phyloP scores from a whole-genome alignment of 2,329 filamentous ascomycete genomes.

The Neobulgaria alba region DNA sequence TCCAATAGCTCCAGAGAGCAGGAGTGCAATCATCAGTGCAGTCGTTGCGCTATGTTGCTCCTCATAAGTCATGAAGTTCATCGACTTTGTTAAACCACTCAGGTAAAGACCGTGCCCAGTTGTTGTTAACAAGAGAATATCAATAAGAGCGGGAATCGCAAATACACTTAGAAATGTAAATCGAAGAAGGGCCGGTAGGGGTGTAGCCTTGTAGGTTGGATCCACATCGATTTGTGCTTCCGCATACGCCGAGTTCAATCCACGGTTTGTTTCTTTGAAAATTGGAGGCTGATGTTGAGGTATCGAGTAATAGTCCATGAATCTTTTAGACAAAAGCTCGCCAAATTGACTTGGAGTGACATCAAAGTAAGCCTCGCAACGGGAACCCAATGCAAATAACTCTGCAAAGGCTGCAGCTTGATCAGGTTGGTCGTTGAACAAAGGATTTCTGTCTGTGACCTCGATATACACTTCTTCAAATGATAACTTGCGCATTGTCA shows the following conservation, averaged over 20 bases:
- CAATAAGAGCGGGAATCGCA: conserved; percentile 29
- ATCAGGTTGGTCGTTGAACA: conserved; percentile 52
- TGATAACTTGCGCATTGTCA: conserved; percentile 44
- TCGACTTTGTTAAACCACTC: too few species aligned
- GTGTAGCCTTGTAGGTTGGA: conserved; percentile 34
- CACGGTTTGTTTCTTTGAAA: conserved; percentile 40
- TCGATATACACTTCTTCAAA: conserved; percentile 58
- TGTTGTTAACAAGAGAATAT: conserved; percentile 12
- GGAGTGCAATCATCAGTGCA: conserved; percentile 12
- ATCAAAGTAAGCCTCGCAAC: conserved; percentile 55
- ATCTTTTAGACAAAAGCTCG: conserved; percentile 27
- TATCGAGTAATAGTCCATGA: conserved; percentile 37
- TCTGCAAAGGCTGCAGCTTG: conserved; percentile 57
- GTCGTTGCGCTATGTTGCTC: conserved; percentile 10
- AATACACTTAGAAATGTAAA: conserved; percentile 47
- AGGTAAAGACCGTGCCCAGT: conserved; percentile 13
- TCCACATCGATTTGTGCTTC: conserved; percentile 44
- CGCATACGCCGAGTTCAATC: conserved; percentile 41
- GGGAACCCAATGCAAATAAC: conserved; percentile 52
- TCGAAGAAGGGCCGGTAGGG: conserved; percentile 30
- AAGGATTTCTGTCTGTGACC: conserved; percentile 51
- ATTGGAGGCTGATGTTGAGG: conserved; percentile 39
- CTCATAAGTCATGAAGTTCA: conserved; percentile 6
- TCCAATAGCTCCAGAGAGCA: conserved; percentile 13
- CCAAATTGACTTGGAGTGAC: conserved; percentile 41